A percentile compares a stretch with the other conserved stretches of the same genome.
Evolutionary conservation across 2,329 filamentous ascomycete species (phyloP).

Genomic region (Alternaria rosae): DNA sequence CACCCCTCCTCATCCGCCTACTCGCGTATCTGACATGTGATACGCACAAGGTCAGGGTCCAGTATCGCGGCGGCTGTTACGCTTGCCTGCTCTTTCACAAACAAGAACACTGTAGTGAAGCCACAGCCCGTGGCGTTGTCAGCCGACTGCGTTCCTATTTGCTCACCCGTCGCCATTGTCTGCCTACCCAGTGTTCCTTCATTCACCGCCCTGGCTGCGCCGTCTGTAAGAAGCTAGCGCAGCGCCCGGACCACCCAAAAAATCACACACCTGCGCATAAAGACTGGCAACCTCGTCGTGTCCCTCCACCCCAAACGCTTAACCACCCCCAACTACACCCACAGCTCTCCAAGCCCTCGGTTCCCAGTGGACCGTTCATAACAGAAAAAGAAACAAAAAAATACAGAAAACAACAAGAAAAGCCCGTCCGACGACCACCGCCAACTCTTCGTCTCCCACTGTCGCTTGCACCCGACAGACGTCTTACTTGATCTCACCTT

Average conservation of each 20-base stretch:
- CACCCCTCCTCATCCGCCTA: neutral
- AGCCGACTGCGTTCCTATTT: neutral
- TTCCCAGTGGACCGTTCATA: slow-evolving; percentile 45
- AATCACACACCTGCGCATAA: slow-evolving; percentile 38
- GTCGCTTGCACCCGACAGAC: slow-evolving; percentile 42
- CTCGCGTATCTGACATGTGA: slow-evolving; percentile 13
- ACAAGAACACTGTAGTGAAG: neutral
- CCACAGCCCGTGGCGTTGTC: neutral
- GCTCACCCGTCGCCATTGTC: slow-evolving; percentile 10
- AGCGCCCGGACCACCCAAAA: slow-evolving; percentile 24
- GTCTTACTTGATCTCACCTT: slow-evolving; percentile 26
- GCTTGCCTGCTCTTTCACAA: slow-evolving; percentile 1
- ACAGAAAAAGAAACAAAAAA: slow-evolving; percentile 52
- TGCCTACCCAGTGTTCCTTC: slow-evolving; percentile 21
- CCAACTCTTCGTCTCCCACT: slow-evolving; percentile 36
- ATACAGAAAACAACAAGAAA: slow-evolving; percentile 49
- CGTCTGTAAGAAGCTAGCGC: slow-evolving; percentile 24
- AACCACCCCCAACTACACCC: slow-evolving; percentile 32
- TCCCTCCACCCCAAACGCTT: slow-evolving; percentile 29
- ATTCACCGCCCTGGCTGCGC: slow-evolving; percentile 31
- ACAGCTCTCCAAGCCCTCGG: slow-evolving; percentile 37
- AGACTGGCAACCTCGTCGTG: slow-evolving; percentile 25
- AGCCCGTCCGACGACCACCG: slow-evolving; percentile 38
- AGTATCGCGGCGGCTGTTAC: slow-evolving; percentile 5
- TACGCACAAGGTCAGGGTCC: slow-evolving; percentile 6